Percentiles rank a stretch among this genome's conserved stretches.
phyloP scores from a whole-genome alignment of 192 early-diverging fungal genomes.

The Allomyces arbusculus region DNA sequence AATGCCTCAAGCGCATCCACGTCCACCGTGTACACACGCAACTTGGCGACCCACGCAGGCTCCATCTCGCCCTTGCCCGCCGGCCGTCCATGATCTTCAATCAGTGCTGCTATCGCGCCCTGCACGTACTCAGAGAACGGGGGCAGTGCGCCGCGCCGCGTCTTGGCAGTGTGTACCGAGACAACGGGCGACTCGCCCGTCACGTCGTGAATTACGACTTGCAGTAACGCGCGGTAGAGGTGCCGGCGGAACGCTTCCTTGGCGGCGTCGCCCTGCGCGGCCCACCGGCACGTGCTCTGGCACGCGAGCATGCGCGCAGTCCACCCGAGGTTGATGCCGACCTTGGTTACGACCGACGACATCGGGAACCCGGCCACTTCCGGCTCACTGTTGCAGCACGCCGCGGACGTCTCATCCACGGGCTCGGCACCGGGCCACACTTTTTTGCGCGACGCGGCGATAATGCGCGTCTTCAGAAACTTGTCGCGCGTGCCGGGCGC shows the following conservation, averaged over 20 bases:
- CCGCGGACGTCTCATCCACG: too few species aligned
- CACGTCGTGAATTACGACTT: conserved; percentile 37
- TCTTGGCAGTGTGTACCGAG: conserved; percentile 13
- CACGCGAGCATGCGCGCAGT: conserved; percentile 52
- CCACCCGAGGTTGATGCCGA: conserved; percentile 22
- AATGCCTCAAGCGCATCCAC: conserved; percentile 18
- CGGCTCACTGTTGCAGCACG: background rate
- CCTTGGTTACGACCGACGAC: conserved; percentile 9
- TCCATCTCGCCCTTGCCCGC: conserved; percentile 20
- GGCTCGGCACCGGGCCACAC: too few species aligned
- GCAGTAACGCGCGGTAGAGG: conserved; percentile 55
- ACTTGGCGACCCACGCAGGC: conserved; percentile 38
- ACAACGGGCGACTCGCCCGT: conserved; percentile 26
- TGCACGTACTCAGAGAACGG: conserved; percentile 1
- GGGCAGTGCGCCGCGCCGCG: conserved; percentile 26
- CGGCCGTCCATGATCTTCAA: conserved; percentile 7
- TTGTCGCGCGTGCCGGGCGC: background rate
- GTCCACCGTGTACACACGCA: conserved; percentile 13
- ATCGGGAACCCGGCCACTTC: conserved; percentile 16
- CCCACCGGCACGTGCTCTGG: conserved; percentile 65
- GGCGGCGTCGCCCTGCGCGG: conserved; percentile 22
- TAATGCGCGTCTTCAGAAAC: background rate
- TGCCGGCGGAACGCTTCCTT: conserved; percentile 42
- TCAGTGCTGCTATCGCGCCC: background rate
- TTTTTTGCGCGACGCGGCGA: conserved; percentile 8